A percentile compares a stretch with the other conserved stretches of the same genome.
Evolutionary conservation across 441 rosid species (phyloP).

Genomic region (Dalechampia spathulata): DNA sequence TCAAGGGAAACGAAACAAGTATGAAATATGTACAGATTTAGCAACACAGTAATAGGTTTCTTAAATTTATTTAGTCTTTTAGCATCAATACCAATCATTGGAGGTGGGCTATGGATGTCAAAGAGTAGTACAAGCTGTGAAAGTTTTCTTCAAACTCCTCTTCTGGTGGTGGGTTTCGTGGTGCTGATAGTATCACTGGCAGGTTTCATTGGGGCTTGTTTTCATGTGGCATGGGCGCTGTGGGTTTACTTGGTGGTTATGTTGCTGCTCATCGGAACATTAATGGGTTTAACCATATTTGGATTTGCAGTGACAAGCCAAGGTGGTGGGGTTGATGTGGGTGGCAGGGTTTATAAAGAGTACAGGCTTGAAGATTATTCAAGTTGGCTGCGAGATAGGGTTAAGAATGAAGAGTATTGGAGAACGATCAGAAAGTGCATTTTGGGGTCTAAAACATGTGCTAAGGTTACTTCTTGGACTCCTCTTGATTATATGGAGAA

Average conservation of each 20-base stretch:
- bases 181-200: constrained; percentile 61
- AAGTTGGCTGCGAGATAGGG: constrained; percentile 66
- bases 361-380: constrained; percentile 62
- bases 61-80: constrained; percentile 69
- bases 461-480: constrained; percentile 60
- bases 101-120: constrained; percentile 83
- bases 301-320: constrained; percentile 69
- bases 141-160: constrained; percentile 74
- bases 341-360: constrained; percentile 66
- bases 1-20: not conserved
- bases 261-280: constrained; percentile 50
- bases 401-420: constrained; percentile 57
- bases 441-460: constrained; percentile 60
- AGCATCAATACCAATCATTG: constrained; percentile 78
- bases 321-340: constrained; percentile 62
- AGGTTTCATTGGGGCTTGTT: constrained; percentile 86
- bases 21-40: constrained; percentile 43
- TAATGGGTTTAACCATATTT: constrained; percentile 57
- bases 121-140: constrained; percentile 71
- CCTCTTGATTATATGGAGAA: constrained; percentile 64
- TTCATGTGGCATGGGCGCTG: constrained; percentile 66
- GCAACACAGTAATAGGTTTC: constrained; percentile 74
- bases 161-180: constrained; percentile 62
- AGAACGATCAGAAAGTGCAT: constrained; percentile 58
- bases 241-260: constrained; percentile 83